These are phyloP conservation scores for Ceratocystiopsis minuta DNA, from an alignment of 2,329 filamentous ascomycete genomes.

Conservation along the genomic window DNA sequence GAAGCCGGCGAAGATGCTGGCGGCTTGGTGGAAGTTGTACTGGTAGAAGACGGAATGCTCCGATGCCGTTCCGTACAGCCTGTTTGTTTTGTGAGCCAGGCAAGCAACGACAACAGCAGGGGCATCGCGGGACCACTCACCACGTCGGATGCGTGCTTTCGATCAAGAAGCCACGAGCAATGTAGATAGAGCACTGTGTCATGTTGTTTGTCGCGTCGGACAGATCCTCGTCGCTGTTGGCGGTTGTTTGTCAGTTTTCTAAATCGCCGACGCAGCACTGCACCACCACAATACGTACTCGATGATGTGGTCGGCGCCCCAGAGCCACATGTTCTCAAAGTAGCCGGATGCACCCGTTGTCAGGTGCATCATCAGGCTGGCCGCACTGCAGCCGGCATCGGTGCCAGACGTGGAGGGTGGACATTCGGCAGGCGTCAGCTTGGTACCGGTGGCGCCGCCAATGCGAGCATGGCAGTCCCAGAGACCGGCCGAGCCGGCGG, in stretches of 20 bases:
- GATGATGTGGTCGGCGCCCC: conserved; percentile 41
- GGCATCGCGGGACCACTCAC: no score
- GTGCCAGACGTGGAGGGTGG: conserved; percentile 21
- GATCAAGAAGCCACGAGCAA: conserved; percentile 11
- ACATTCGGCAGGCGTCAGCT: conserved; percentile 44
- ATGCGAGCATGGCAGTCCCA: conserved; percentile 62
- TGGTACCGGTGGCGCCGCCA: conserved; percentile 47
- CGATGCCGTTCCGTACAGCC: conserved; percentile 22
- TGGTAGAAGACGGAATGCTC: conserved; percentile 30
- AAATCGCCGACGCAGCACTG: no score
- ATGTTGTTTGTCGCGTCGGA: background rate
- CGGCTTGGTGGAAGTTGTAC: conserved; percentile 26
- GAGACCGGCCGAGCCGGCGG: conserved; percentile 24
- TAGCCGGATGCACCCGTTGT: conserved; percentile 24
- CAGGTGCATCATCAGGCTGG: conserved; percentile 32
- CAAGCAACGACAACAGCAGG: no score
- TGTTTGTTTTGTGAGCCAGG: no score
- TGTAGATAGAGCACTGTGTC: background rate
- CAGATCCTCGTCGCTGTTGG: background rate
- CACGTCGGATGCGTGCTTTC: conserved; percentile 14
- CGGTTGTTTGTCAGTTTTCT: no score
- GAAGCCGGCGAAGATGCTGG: conserved; percentile 27
- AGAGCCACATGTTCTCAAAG: conserved; percentile 38
- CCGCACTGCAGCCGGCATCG: conserved; percentile 32
- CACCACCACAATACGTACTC: no score